These are phyloP conservation scores for Obba rivulosa DNA, from an alignment of 768 basidiomycete species.

Conservation along the genomic window DNA sequence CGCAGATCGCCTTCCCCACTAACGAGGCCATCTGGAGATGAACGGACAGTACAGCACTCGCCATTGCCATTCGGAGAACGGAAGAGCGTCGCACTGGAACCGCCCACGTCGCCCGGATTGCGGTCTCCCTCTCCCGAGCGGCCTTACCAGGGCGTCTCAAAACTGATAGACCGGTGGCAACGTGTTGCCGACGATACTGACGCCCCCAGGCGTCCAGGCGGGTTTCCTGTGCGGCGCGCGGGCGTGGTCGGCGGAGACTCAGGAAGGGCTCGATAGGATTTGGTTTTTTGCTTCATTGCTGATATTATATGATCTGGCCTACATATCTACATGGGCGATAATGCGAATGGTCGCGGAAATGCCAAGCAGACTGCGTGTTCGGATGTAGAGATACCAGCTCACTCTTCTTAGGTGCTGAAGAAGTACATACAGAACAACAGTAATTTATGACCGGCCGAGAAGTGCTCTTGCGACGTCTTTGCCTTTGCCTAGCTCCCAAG, in stretches of 20 bases:
- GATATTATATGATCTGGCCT: neutral
- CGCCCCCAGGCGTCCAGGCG: constrained; percentile 1
- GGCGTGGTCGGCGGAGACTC: constrained; percentile 12
- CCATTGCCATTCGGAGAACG: constrained; percentile 9
- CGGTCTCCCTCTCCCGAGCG: constrained; percentile 67
- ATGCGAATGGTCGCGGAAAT: too few species aligned
- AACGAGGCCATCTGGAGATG: too few species aligned
- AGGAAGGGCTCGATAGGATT: constrained; percentile 1
- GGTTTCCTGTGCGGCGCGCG: constrained; percentile 9
- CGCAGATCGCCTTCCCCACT: constrained; percentile 8
- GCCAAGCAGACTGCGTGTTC: too few species aligned
- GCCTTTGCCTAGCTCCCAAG: constrained; percentile 51
- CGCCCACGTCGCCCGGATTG: constrained; percentile 4
- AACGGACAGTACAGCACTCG: neutral
- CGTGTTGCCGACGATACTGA: constrained; percentile 50
- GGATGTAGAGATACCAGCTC: too few species aligned
- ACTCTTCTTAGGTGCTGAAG: neutral
- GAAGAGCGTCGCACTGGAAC: neutral
- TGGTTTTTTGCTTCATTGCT: neutral
- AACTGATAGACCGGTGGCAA: constrained; percentile 86
- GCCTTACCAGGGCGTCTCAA: constrained; percentile 79
- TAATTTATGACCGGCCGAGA: constrained; percentile 21
- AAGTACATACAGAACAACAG: neutral
- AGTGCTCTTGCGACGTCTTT: constrained; percentile 44
- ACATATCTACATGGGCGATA: too few species aligned